These are phyloP conservation scores for Edaphochlamys debaryana DNA, from an alignment of 139 green algal genomes.

Conservation along the genomic window DNA sequence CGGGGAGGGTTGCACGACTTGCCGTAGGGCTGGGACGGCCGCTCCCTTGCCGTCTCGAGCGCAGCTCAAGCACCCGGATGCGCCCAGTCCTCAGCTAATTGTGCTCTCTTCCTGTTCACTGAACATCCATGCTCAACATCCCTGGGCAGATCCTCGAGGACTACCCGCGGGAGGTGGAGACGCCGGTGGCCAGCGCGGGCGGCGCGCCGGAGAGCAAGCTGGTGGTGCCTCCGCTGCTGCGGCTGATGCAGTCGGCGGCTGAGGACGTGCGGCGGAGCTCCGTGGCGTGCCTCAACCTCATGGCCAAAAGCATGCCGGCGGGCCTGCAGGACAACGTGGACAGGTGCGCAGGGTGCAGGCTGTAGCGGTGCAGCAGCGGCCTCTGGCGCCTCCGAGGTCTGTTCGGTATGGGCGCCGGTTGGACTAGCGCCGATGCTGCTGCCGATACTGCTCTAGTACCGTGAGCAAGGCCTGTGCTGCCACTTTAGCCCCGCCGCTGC, in stretches of 20 bases:
- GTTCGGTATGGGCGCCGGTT: too few relatives aligned
- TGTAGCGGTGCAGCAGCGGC: background rate
- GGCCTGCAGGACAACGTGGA: slow-evolving; percentile 70
- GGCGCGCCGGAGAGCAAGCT: slow-evolving; percentile 37
- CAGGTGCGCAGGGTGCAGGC: slow-evolving; percentile 55
- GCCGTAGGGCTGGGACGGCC: too few relatives aligned
- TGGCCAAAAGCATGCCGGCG: slow-evolving; percentile 71
- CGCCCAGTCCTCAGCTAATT: too few relatives aligned
- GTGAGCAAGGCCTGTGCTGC: too few relatives aligned
- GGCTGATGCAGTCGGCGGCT: slow-evolving; percentile 58
- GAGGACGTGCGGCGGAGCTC: slow-evolving; percentile 60
- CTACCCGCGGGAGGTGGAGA: slow-evolving; percentile 74
- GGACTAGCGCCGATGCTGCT: background rate
- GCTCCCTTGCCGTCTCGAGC: too few relatives aligned
- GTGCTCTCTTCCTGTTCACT: too few relatives aligned
- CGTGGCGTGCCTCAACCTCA: slow-evolving; percentile 78
- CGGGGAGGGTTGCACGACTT: too few relatives aligned
- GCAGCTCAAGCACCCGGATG: too few relatives aligned
- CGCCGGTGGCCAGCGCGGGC: slow-evolving; percentile 1
- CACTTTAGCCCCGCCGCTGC: too few relatives aligned
- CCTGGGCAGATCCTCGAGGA: slow-evolving; percentile 67
- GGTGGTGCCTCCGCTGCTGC: slow-evolving; percentile 80
- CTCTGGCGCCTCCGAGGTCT: too few relatives aligned
- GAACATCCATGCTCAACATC: too few relatives aligned
- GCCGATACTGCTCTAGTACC: too few relatives aligned